Percentiles rank a stretch among this genome's conserved stretches.
phyloP scores from a whole-genome alignment of 805 yeast species.

The Osmozyma mogii region DNA sequence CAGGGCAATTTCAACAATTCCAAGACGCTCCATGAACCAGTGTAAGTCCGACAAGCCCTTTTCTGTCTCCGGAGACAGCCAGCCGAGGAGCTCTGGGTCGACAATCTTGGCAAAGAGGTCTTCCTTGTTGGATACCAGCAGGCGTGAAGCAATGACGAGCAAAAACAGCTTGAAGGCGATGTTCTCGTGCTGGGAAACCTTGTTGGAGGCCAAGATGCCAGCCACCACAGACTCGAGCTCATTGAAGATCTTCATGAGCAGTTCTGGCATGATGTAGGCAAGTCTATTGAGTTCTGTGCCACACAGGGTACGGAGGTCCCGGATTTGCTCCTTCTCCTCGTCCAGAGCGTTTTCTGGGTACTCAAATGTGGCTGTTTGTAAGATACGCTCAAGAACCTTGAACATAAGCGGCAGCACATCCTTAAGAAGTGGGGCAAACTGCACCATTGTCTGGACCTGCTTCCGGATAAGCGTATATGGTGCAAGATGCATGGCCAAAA shows the following conservation, averaged over 20 bases:
- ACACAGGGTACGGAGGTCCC: constrained; percentile 84
- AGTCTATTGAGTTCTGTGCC: constrained; percentile 92
- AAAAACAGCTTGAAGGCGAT: constrained; percentile 91
- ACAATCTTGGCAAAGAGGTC: constrained; percentile 81
- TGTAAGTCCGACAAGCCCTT: constrained; percentile 84
- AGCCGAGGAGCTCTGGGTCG: constrained; percentile 84
- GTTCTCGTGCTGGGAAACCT: constrained; percentile 81
- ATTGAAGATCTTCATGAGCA: constrained; percentile 68
- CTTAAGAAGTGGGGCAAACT: constrained; percentile 84
- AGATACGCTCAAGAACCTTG: constrained; percentile 72
- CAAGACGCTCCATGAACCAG: constrained; percentile 98
- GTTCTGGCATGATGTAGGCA: constrained; percentile 92
- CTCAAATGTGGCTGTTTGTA: constrained; percentile 77
- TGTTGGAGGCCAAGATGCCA: constrained; percentile 55
- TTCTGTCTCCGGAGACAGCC: constrained; percentile 89
- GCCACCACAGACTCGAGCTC: constrained; percentile 80
- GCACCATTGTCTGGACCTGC: constrained; percentile 86
- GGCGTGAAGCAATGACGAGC: constrained; percentile 83
- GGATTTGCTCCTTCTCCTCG: constrained; percentile 69
- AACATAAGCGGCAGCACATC: constrained; percentile 71
- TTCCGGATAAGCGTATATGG: constrained; percentile 79
- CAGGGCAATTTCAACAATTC: constrained; percentile 87
- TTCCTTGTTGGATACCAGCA: constrained; percentile 62
- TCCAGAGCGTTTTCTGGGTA: constrained; percentile 62
- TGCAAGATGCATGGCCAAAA: constrained; percentile 65